Evolutionary conservation across 225 moss, liverwort and hornwort species (phyloP).

Genomic region (Asterella californica): DNA sequence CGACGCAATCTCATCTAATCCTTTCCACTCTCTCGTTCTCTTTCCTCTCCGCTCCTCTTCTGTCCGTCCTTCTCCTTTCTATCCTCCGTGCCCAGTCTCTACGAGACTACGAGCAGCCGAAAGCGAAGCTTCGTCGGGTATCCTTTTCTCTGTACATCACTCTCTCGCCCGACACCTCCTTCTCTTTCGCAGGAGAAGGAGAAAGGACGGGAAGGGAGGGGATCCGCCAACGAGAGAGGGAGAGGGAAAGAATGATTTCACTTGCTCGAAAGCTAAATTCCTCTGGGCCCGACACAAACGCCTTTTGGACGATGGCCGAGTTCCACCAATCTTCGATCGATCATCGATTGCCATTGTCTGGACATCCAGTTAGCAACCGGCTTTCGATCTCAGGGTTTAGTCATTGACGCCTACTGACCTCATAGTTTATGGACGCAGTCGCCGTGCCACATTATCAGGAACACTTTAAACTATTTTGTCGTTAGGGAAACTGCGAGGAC

Average conservation of each 20-base stretch:
- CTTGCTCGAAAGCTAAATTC: not conserved
- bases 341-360: not conserved
- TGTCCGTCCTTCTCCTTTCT: not conserved
- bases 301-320: not conserved
- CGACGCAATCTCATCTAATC: conserved; percentile 13
- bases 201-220: not conserved
- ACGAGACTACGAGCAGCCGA: not conserved
- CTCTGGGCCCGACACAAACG: not conserved
- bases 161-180: not conserved
- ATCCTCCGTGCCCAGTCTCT: too few species aligned
- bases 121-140: conserved; percentile 1
- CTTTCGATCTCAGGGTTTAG: not conserved
- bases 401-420: not conserved
- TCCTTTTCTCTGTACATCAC: not conserved
- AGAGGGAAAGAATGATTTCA: not conserved
- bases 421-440: too few species aligned
- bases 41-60: not conserved
- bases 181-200: not conserved
- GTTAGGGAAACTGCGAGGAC: too few species aligned
- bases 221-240: not conserved
- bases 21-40: not conserved
- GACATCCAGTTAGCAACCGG: conserved; percentile 10
- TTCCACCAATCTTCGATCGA: conserved; percentile 8
- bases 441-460: too few species aligned
- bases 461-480: too few species aligned